phyloP scores from a whole-genome alignment of 441 rosid species.

The California macrophylla region DNA sequence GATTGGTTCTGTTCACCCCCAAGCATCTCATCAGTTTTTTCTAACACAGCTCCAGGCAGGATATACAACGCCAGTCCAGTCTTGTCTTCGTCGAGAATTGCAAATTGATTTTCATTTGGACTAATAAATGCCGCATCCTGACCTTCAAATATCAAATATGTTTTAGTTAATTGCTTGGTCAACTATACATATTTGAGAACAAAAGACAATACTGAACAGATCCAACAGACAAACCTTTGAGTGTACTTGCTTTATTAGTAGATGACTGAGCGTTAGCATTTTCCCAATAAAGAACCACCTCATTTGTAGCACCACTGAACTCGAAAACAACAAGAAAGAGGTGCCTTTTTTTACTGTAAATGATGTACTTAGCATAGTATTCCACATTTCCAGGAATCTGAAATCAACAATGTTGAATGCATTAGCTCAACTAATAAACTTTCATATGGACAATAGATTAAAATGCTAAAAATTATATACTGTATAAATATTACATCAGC shows the following conservation, averaged over 20 bases:
- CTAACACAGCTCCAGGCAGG: conserved; percentile 61
- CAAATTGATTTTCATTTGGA: conserved; percentile 77
- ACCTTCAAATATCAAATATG: conserved; percentile 38
- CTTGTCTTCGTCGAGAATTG: conserved; percentile 86
- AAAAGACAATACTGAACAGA: conserved; percentile 9
- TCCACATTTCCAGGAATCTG: conserved; percentile 88
- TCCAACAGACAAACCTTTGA: conserved; percentile 49
- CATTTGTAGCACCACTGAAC: conserved; percentile 72
- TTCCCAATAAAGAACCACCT: conserved; percentile 92
- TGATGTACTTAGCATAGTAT: conserved; percentile 59
- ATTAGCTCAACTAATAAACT: conserved; percentile 8
- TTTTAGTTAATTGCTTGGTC: conserved; percentile 14
- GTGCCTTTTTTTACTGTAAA: conserved; percentile 64
- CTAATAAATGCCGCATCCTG: conserved; percentile 93
- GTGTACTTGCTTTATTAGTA: conserved; percentile 66
- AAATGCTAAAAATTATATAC: background rate
- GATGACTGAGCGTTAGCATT: conserved; percentile 54
- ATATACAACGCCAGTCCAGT: conserved; percentile 68
- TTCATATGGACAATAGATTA: background rate
- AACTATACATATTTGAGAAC: conserved; percentile 13
- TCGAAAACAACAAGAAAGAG: conserved; percentile 83
- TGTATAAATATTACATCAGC: background rate
- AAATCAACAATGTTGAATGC: conserved; percentile 23
- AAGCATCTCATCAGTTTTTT: conserved; percentile 55
- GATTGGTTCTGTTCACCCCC: conserved; percentile 53